Base-by-base conservation (phyloP, 1,284 basidiomycete genomes). In the Coniferiporia weirii region DNA sequence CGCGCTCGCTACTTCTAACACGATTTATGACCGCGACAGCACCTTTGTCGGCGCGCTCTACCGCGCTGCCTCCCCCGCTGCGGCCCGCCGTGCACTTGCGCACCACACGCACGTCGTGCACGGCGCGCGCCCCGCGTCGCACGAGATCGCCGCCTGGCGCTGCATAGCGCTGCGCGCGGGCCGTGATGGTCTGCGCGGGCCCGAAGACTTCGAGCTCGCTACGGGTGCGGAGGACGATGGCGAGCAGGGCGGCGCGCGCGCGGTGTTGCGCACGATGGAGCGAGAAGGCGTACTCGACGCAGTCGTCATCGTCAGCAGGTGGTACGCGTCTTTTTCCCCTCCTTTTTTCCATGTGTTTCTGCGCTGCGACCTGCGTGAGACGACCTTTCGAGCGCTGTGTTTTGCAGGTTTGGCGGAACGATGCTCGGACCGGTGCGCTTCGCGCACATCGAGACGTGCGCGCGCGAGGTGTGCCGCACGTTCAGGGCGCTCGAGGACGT, bases 141-240 rank as follows among this genome's bases (percentile, higher is more conserved):
- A 93, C 68, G 81, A 90, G 70, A 84, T 91, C 57, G 71, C 80
- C 52, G 87, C 85, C 12, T 87, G 87, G 85, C 76, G 92, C 60
- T 85, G 84, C 66, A 89, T 93, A 82, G 76, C 78, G 0, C 72
- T 89, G 57, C 89, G 86, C 71, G 66, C 74, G 4, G 87, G 85
- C 7, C 77, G 77, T 63, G 83, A 81, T 12, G 89, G 90, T 0
- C 72, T 89, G 36, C 76, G 75, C n/a, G 87, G 84, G 0, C 67
- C 73, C 13, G 81, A 83, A 12, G 90, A 91, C 65, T 91, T 91
- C 66, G 81, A 83, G 66, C 72, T 91, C 32, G 70, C 75, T 57
- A 73, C 74, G 3, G 85, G 82, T 2, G 78, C 73, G 64, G 80
- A 84, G 45, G 89, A 91, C 64, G 89, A 89, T 54, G 86, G 84